Percentiles rank a stretch among this genome's conserved stretches.
These are phyloP conservation scores for Corrigiola litoralis DNA, from an alignment of 179 eudicot species.

Conservation along the genomic window DNA sequence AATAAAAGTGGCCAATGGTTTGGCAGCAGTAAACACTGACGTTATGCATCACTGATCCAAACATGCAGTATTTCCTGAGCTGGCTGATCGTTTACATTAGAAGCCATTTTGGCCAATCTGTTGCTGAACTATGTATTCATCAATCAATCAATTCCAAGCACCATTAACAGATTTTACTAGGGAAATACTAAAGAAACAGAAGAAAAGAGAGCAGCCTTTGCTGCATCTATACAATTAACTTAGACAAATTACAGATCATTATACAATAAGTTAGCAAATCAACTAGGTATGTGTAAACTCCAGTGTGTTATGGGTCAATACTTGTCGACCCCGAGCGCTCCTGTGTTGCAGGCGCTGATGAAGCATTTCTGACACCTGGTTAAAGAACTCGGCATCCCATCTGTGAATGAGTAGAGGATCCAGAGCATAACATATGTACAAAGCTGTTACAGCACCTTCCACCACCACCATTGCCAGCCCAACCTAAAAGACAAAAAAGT, in stretches of 20 bases:
- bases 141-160: too few relatives aligned
- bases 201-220: neutral
- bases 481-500: conserved; percentile 39
- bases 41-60: too few relatives aligned
- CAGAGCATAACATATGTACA: conserved; percentile 82
- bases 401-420: conserved; percentile 71
- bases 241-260: too few relatives aligned
- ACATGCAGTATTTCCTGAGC: too few relatives aligned
- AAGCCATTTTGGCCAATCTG: too few relatives aligned
- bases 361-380: conserved; percentile 69
- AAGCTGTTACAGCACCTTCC: conserved; percentile 88
- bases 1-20: too few relatives aligned
- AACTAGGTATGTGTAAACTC: conserved; percentile 40
- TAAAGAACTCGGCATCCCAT: conserved; percentile 78
- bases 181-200: neutral
- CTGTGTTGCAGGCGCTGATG: conserved; percentile 90
- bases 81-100: too few relatives aligned
- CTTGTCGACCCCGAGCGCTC: conserved; percentile 80
- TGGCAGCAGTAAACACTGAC: too few relatives aligned
- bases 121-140: too few relatives aligned
- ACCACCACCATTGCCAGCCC: conserved; percentile 92
- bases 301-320: conserved; percentile 39
- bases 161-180: too few relatives aligned
- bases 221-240: conserved; percentile 25
- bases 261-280: too few relatives aligned